Evolutionary conservation across 805 yeast species (phyloP).

Genomic region (Nakazawaea laoshanensis): DNA sequence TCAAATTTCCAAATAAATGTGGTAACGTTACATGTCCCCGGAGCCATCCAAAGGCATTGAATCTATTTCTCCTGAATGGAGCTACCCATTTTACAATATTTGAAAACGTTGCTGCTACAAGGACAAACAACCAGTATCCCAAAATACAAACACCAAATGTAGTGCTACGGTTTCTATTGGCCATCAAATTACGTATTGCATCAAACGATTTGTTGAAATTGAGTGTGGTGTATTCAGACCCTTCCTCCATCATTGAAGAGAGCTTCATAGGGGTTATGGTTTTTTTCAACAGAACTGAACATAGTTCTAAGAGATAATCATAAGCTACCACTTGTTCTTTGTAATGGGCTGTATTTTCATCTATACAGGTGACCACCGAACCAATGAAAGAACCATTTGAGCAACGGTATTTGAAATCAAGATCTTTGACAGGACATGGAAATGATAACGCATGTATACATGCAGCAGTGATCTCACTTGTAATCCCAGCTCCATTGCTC

Average conservation of each 20-base stretch:
- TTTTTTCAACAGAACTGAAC: slow-evolving; percentile 23
- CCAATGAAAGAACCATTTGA: slow-evolving; percentile 24
- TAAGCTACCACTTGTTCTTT: slow-evolving; percentile 21
- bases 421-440: slow-evolving; percentile 23
- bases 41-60: slow-evolving; percentile 20
- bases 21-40: slow-evolving; percentile 24
- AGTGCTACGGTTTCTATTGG: slow-evolving; percentile 22
- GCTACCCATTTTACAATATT: slow-evolving; percentile 26
- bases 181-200: slow-evolving; percentile 20
- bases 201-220: slow-evolving; percentile 16
- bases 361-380: slow-evolving; percentile 26
- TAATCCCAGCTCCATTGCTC: no score
- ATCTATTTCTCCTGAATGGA: slow-evolving; percentile 19
- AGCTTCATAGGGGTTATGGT: slow-evolving; percentile 22
- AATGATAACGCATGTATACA: slow-evolving; percentile 23
- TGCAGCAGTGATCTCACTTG: no score
- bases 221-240: slow-evolving; percentile 6
- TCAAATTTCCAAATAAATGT: slow-evolving; percentile 15
- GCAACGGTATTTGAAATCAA: slow-evolving; percentile 27
- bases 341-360: slow-evolving; percentile 19
- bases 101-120: slow-evolving; percentile 16
- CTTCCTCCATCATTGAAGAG: slow-evolving; percentile 10
- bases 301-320: slow-evolving; percentile 23
- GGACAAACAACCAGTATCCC: slow-evolving; percentile 24
- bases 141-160: slow-evolving; percentile 19